phyloP scores from a whole-genome alignment of 148 eudicot species.

The Vaccinium myrtillus region DNA sequence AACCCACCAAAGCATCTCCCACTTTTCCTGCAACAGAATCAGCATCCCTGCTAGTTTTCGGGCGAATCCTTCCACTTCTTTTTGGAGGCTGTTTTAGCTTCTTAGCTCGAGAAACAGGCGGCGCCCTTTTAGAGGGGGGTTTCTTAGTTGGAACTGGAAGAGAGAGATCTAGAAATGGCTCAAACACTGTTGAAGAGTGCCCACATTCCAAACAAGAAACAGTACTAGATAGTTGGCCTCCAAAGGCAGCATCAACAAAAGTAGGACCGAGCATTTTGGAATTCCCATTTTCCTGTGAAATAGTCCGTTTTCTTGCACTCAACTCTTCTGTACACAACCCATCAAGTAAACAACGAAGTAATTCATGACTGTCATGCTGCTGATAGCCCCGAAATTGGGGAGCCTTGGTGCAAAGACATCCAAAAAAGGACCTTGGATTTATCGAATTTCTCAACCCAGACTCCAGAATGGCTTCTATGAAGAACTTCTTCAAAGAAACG shows the following conservation, averaged over 20 bases:
- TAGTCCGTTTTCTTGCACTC: slow-evolving; percentile 33
- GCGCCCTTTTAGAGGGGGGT: slow-evolving; percentile 49
- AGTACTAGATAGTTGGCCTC: slow-evolving; percentile 82
- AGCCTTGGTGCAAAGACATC: slow-evolving; percentile 67
- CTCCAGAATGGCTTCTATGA: slow-evolving; percentile 46
- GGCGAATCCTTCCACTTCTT: slow-evolving; percentile 46
- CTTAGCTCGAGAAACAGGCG: slow-evolving; percentile 40
- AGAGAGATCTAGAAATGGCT: slow-evolving; percentile 87
- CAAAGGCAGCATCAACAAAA: slow-evolving; percentile 74
- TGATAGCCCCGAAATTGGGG: slow-evolving; percentile 89
- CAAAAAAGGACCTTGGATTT: slow-evolving; percentile 72
- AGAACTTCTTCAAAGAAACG: slow-evolving; percentile 60
- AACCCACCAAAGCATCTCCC: slow-evolving; percentile 19
- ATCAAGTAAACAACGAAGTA: slow-evolving; percentile 89
- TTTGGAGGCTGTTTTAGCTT: slow-evolving; percentile 73
- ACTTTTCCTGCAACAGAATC: slow-evolving; percentile 19
- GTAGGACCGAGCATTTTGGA: slow-evolving; percentile 35
- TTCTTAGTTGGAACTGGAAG: slow-evolving; percentile 83
- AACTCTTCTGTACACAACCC: slow-evolving; percentile 67
- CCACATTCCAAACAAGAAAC: slow-evolving; percentile 81
- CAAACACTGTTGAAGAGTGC: slow-evolving; percentile 70
- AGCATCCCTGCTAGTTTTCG: slow-evolving; percentile 44
- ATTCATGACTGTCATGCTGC: slow-evolving; percentile 96
- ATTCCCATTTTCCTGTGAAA: slow-evolving; percentile 29
- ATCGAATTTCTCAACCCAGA: slow-evolving; percentile 43